Conservation (phyloP, 2,329 filamentous ascomycete genomes). For the Pseudofabraea citricarpa region DNA sequence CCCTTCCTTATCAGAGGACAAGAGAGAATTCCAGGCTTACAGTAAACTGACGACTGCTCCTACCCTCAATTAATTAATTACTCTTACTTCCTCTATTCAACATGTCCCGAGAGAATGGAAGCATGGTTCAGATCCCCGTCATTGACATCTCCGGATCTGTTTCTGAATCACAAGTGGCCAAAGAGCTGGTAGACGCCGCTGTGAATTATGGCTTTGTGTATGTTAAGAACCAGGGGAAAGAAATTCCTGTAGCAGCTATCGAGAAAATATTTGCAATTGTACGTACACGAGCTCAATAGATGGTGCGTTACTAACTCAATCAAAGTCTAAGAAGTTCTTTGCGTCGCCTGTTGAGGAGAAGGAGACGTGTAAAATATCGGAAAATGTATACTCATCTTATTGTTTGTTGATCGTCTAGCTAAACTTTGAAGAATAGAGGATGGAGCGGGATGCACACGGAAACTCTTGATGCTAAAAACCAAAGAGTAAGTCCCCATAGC, state of each 20-base stretch:
- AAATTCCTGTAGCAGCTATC: conserved; percentile 63
- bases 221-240: conserved; percentile 67
- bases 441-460: conserved; percentile 89
- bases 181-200: conserved; percentile 73
- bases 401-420: too few relatives aligned
- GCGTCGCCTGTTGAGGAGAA: conserved; percentile 67
- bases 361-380: conserved; percentile 66
- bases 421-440: conserved; percentile 74
- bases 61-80: background rate
- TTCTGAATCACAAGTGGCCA: conserved; percentile 51
- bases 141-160: conserved; percentile 70
- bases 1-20: too few relatives aligned
- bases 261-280: conserved; percentile 72
- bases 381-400: conserved; percentile 46
- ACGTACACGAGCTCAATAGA: conserved; percentile 11
- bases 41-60: too few relatives aligned
- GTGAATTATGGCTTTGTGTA: conserved; percentile 85
- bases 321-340: conserved; percentile 70
- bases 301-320: background rate
- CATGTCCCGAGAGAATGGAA: conserved; percentile 8
- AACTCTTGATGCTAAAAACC: conserved; percentile 77
- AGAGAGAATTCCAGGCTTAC: too few relatives aligned
- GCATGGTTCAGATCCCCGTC: conserved; percentile 56
- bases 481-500: conserved; percentile 53
- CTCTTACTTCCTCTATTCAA: background rate